phyloP scores from a whole-genome alignment of 768 basidiomycete genomes.

The Tephrocybe rancida region DNA sequence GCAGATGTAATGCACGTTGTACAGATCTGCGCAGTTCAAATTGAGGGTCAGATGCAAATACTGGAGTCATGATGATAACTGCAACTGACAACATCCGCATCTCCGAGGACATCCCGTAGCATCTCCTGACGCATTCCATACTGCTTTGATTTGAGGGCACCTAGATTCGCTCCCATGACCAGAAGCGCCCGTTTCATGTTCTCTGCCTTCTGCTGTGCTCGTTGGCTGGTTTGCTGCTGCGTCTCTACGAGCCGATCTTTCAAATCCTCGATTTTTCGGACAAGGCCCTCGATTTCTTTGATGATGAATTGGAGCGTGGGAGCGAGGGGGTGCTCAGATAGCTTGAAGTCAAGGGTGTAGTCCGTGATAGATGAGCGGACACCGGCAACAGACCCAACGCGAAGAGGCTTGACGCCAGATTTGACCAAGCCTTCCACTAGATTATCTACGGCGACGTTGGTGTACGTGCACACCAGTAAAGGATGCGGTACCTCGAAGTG shows the following conservation, averaged over 20 bases:
- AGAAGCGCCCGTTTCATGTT: constrained; percentile 35
- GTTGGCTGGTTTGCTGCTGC: constrained; percentile 17
- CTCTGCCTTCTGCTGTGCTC: constrained; percentile 22
- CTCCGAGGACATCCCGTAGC: constrained; percentile 59
- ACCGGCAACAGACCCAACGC: constrained; percentile 68
- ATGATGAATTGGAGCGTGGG: constrained; percentile 41
- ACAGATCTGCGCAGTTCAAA: constrained; percentile 58
- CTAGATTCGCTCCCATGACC: constrained; percentile 27
- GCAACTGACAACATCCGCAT: constrained; percentile 71
- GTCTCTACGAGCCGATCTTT: constrained; percentile 18
- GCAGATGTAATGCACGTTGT: constrained; percentile 87
- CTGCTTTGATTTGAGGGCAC: constrained; percentile 39
- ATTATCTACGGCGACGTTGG: constrained; percentile 92
- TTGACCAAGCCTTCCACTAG: constrained; percentile 74
- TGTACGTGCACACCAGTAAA: constrained; percentile 91
- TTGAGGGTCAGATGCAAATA: constrained; percentile 4
- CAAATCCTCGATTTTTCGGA: constrained; percentile 27
- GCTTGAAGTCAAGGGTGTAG: constrained; percentile 65
- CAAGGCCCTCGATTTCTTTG: constrained; percentile 36
- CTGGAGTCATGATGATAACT: neutral
- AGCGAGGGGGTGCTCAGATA: constrained; percentile 61
- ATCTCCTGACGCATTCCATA: constrained; percentile 65
- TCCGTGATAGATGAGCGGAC: constrained; percentile 56
- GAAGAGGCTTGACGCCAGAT: constrained; percentile 69
- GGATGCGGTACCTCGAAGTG: constrained; percentile 86